A percentile compares a stretch with the other conserved stretches of the same genome.
These are phyloP conservation scores for Planoprotostelium fungivorum DNA, from an alignment of 78 protist genomes.

Conservation along the genomic window DNA sequence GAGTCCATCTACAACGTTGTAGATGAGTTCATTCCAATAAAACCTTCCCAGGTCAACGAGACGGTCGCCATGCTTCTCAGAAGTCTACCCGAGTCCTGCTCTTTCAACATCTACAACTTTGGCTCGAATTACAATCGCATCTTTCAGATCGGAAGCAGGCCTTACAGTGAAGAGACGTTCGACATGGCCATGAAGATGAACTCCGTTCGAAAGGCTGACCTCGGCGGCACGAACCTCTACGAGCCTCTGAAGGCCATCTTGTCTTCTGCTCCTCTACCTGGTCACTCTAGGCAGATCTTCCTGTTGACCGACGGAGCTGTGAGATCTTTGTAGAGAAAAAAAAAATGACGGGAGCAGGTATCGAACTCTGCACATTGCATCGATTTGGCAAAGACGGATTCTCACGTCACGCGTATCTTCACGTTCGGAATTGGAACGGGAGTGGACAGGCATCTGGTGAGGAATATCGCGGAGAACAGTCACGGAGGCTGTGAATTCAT, in stretches of 20 bases:
- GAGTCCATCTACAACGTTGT: neutral
- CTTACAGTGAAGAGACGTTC: conserved; percentile 8
- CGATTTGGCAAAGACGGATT: conserved; percentile 10
- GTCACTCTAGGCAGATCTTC: conserved; percentile 41
- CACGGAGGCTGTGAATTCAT: conserved; percentile 68
- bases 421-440: conserved; percentile 79
- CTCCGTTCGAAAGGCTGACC: neutral
- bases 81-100: conserved; percentile 8
- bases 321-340: neutral
- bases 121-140: conserved; percentile 8
- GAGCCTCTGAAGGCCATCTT: conserved; percentile 24
- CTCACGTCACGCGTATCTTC: conserved; percentile 53
- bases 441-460: conserved; percentile 63
- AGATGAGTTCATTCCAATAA: neutral
- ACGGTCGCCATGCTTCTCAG: conserved; percentile 31
- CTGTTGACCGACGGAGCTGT: conserved; percentile 4
- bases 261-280: neutral
- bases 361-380: conserved; percentile 34
- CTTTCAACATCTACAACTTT: conserved; percentile 19
- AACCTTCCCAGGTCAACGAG: neutral
- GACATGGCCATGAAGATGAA: neutral
- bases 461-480: conserved; percentile 74
- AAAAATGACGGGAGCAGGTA: conserved; percentile 40
- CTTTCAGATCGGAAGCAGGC: neutral
- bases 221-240: conserved; percentile 40